Percentiles rank a stretch among this genome's conserved stretches.
phyloP scores from a whole-genome alignment of 108 stramenopile genomes.

The Stephanodiscus triporus region DNA sequence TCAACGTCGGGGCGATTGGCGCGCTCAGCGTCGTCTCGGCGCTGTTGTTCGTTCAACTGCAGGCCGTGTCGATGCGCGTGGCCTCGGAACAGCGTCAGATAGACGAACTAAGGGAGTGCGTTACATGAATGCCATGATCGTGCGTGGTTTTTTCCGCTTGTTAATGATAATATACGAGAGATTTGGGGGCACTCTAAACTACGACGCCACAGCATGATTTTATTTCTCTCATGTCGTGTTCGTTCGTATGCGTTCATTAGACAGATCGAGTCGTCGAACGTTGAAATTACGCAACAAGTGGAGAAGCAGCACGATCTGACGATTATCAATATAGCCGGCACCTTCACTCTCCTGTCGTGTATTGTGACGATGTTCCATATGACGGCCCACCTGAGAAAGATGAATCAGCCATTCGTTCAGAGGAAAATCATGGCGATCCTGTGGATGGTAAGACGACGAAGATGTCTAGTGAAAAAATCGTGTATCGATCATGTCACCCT shows the following conservation, averaged over 20 bases:
- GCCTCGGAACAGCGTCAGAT: constrained; percentile 42
- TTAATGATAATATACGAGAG: too few species aligned
- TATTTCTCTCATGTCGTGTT: too few species aligned
- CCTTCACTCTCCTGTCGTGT: constrained; percentile 76
- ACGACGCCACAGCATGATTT: too few species aligned
- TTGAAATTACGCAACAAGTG: constrained; percentile 20
- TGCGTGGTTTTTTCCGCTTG: background rate
- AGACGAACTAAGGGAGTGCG: constrained; percentile 27
- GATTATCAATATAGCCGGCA: constrained; percentile 73
- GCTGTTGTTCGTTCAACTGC: constrained; percentile 44
- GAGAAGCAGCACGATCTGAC: constrained; percentile 62
- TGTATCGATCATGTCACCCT: background rate
- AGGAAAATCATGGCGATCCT: constrained; percentile 83
- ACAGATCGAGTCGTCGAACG: constrained; percentile 15
- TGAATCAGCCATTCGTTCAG: constrained; percentile 84
- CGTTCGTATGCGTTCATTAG: background rate
- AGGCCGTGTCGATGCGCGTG: constrained; percentile 38
- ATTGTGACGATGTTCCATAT: constrained; percentile 86
- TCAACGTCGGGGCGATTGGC: constrained; percentile 22
- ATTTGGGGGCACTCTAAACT: too few species aligned
- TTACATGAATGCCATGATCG: background rate
- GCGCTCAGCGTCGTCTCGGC: constrained; percentile 20
- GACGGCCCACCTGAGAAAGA: constrained; percentile 74
- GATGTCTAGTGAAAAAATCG: background rate
- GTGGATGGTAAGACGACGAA: constrained; percentile 65